Conservation (phyloP, 106 monocot species). For the Platanthera zijinensis region DNA sequence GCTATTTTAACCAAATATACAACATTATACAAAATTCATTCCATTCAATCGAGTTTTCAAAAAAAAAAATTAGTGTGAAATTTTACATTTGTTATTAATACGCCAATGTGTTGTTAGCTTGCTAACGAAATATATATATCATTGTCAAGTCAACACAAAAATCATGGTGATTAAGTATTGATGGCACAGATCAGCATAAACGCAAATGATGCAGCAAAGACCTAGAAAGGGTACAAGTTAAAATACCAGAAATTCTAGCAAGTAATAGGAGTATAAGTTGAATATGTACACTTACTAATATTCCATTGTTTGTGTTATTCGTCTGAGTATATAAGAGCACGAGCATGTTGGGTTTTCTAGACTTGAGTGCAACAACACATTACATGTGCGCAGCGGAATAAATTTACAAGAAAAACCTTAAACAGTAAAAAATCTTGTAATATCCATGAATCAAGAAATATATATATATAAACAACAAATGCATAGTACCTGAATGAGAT, state of each 20-base stretch:
- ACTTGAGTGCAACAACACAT: too few relatives aligned
- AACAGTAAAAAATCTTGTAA: too few relatives aligned
- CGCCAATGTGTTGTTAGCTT: neutral
- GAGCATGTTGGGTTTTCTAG: too few relatives aligned
- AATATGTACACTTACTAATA: too few relatives aligned
- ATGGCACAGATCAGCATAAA: neutral
- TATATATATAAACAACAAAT: too few relatives aligned
- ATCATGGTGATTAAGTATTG: neutral
- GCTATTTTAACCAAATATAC: neutral
- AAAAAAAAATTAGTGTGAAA: neutral
- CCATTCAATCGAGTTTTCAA: neutral
- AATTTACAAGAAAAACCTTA: too few relatives aligned
- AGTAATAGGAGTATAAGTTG: neutral
- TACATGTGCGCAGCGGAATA: too few relatives aligned
- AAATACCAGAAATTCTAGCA: neutral
- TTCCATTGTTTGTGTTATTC: too few relatives aligned
- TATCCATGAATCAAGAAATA: too few relatives aligned
- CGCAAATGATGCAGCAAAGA: neutral
- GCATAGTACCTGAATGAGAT: too few relatives aligned
- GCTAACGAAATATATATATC: neutral
- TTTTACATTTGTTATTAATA: neutral
- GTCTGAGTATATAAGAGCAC: too few relatives aligned
- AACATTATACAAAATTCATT: neutral
- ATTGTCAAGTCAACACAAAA: neutral
- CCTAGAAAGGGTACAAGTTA: neutral